Base-by-base conservation (phyloP, 768 basidiomycete species). In the Auricularia heimuer region DNA sequence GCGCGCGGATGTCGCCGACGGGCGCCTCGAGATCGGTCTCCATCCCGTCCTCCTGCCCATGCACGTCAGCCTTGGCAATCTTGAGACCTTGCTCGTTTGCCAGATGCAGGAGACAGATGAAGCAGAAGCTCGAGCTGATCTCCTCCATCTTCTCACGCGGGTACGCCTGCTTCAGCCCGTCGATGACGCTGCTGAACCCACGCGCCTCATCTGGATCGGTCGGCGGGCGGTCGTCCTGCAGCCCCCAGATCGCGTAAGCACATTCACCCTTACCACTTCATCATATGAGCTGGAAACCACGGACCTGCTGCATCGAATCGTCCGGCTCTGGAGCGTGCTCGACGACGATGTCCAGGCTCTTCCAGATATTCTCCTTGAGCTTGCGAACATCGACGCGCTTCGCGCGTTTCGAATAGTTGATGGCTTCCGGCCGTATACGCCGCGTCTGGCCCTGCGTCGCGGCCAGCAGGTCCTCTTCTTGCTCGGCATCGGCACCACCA, bases 331-430 rank as follows among this genome's bases (percentile, higher is more conserved):
- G 63, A 34, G 60, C 64, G 51, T 68, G 72, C n/a, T 74, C 68
- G 51, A 87, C 78, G 39, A 86, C 83, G 65, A 97, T 92, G 69
- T 92, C 88, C 56, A 98, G 75, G 1, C 90, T 90, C 73, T 84
- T 91, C 97, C 97, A 98, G 61, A 99, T 98, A 69, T 94, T 96
- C 67, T 98, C 96, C 78, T 99, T 99, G 67, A 99, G 78, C 76
- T 90, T 94, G 71, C 93, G 84, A 44, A 99, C 96, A 72, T 98
- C 97, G 24, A 99, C 96, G 51, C 96, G 80, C 78, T 98, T 99
- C 2, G 96, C 97, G 44, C 90, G 85, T 77, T 94, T 95, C 1
- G 95, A 89, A 72, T 97, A 98, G 68, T 94, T 92, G 68, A 99
- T 93, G 62, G 85, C 83, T 72, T 97, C 90, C 4, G 94, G 94